Evolutionary conservation across 2,329 filamentous ascomycete genomes (phyloP).

Genomic region (Bipolaris oryzae): DNA sequence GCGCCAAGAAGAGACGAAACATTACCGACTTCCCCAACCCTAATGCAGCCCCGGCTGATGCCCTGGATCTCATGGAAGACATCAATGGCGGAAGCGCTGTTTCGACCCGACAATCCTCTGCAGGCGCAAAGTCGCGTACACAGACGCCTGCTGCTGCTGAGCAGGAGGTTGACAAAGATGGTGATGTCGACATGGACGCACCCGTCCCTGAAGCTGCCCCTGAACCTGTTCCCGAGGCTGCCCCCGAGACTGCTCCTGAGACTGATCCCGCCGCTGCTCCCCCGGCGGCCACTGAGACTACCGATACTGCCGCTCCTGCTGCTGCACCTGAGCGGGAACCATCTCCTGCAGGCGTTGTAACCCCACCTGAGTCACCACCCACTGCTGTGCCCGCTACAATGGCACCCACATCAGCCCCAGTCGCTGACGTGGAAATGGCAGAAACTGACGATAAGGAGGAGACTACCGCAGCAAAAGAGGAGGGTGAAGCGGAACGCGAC

Average conservation of each 20-base stretch:
- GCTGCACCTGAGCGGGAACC: slow-evolving; percentile 27
- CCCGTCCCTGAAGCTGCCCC: slow-evolving; percentile 15
- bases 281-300: background rate
- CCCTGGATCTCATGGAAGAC: slow-evolving; percentile 32
- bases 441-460: slow-evolving; percentile 29
- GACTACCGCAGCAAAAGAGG: slow-evolving; percentile 29
- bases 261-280: background rate
- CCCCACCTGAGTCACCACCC: slow-evolving; percentile 46
- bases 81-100: slow-evolving; percentile 42
- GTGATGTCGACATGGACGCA: slow-evolving; percentile 47
- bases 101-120: slow-evolving; percentile 38
- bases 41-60: slow-evolving; percentile 48
- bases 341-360: slow-evolving; percentile 42
- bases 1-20: slow-evolving; percentile 58
- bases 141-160: slow-evolving; percentile 37
- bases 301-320: slow-evolving; percentile 20
- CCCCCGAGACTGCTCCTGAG: slow-evolving; percentile 8
- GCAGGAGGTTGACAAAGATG: slow-evolving; percentile 39
- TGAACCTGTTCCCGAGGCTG: slow-evolving; percentile 12
- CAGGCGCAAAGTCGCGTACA: slow-evolving; percentile 30
- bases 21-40: slow-evolving; percentile 67
- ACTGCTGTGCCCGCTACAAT: slow-evolving; percentile 23
- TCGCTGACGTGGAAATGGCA: slow-evolving; percentile 43
- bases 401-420: slow-evolving; percentile 23
- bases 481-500: slow-evolving; percentile 37